Base-by-base conservation (phyloP, 805 yeast genomes). In the Kuraishia capsulata region DNA sequence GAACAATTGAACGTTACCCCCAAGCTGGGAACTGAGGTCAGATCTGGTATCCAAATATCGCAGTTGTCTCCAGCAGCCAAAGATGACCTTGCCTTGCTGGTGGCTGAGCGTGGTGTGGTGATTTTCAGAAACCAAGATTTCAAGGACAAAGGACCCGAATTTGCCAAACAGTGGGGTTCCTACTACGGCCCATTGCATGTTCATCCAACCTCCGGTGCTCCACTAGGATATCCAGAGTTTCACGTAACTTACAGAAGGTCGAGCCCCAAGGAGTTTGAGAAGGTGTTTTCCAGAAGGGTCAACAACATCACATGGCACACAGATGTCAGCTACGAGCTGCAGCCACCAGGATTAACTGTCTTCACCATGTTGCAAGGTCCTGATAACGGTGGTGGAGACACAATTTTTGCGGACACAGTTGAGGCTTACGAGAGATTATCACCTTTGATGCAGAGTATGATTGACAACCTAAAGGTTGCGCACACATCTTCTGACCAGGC, bases 401-500 rank as follows among this genome's bases (percentile, higher is more conserved):
- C 92, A n/a, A 61, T 80, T 35, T 83, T 81, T 53, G 73, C 84
- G n/a, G 85, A 81, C 51, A 67, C 78, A 20, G 65, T 67, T 29
- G 87, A 80, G 54, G 87, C 86, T 5, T 83, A 78, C 56, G 72
- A 78, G 42, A 64, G 90, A 51, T 66, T 83, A 37, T 81, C 89
- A 1, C 82, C 83, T 18, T 69, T 64, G 23, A 71, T 81, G 63
- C 69, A 77, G 54, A 60, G 74, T 49, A 61, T 78, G 44, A 56
- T 83, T 33, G 64, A 67, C 19, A 80, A 80, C 1, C 67, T 83
- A 50, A 74, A 76, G 49, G 89, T 78, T 4, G 62, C 76, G 33
- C 89, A 84, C 61, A 71, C 87, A 11, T 80, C 85, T 2, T 73
- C 64, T 39, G 84, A 76, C 40, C 92, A 83, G 59, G 89, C 88